phyloP scores from a whole-genome alignment of 2,329 filamentous ascomycete genomes.

The Diaporthe sp. region DNA sequence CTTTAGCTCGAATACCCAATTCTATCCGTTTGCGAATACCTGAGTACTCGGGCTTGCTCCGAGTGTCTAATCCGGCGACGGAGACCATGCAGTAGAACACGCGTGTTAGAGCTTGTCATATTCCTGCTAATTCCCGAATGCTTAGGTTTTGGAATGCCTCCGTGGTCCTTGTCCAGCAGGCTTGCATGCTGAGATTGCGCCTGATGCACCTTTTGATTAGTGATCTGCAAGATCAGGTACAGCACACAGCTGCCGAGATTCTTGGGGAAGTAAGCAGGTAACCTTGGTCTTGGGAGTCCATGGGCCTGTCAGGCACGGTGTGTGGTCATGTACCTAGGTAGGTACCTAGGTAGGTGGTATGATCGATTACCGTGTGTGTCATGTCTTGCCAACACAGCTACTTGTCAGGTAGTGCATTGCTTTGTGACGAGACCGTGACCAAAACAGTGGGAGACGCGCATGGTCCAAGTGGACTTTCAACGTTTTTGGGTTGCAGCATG shows the following conservation, averaged over 20 bases:
- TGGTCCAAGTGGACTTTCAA: neutral
- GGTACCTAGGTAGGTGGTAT: too few relatives aligned
- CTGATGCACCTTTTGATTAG: neutral
- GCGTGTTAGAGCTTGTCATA: neutral
- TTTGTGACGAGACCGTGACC: too few relatives aligned
- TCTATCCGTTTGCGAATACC: neutral
- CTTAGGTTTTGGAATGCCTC: neutral
- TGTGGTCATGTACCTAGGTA: neutral
- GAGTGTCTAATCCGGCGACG: neutral
- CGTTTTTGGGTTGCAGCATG: neutral
- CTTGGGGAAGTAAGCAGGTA: neutral
- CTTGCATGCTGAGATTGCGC: neutral
- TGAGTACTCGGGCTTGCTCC: neutral
- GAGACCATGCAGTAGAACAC: neutral
- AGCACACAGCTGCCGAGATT: neutral
- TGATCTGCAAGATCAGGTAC: neutral
- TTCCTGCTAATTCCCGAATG: neutral
- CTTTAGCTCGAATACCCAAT: slow-evolving; percentile 22
- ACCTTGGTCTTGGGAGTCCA: neutral
- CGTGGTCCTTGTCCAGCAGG: neutral
- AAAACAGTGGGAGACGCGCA: neutral
- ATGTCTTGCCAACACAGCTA: neutral
- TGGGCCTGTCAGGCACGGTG: neutral
- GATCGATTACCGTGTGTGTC: neutral
- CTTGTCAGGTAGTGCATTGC: neutral